Evolutionary conservation across 495 filamentous ascomycete genomes (phyloP), one percentile per base, ranked within the genome.

Genomic region (Filosporella fistucella): DNA sequence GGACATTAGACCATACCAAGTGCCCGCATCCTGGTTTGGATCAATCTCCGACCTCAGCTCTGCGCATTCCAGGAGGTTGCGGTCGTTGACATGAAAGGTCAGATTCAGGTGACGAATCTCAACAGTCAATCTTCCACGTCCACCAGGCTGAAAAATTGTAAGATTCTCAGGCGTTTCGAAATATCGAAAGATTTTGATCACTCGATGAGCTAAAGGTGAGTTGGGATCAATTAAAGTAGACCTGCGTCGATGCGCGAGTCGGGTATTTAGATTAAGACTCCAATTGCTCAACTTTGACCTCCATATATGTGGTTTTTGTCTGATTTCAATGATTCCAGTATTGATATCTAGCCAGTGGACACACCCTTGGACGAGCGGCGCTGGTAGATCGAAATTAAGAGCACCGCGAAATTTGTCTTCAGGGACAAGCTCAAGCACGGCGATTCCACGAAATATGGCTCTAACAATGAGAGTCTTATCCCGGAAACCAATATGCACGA

Each of bases 311-410:
- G 57, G 45, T 6, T 41, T 14, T 2, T 69, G 72, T 0, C 80
- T 65, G 29, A 82, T 72, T 47, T 86, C 75, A 9, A 87, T 54
- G 3, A 47, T 32, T 0, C 59, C 53, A 0, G 62, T 69, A 4
- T 49, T 40, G 4, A 81, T 7, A 37, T 83, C 61, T 3, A 84
- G 55, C 83, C 84, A 88, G 54, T 88, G 84, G 1, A 71, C 55
- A 32, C 68, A 77, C 14, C 72, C 56, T 1, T 69, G 37, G 3
- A 79, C 35, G 11, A 86, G 60, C 5, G 65, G 47, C 0, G 28
- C 32, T 3, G 84, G 81, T 8, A 86, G 57, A 52, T 82, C 78
- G 13, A 65, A 70, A 29, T 18, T 48, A 1, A 12, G 13, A 0
- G 8, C 8, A 2, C 16, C 16, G 28, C 11, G 37, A 26, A 77